Evolutionary conservation across 2,329 filamentous ascomycete species (phyloP), one percentile per base, ranked within the genome.

Genomic region (Colletotrichum trifolii): DNA sequence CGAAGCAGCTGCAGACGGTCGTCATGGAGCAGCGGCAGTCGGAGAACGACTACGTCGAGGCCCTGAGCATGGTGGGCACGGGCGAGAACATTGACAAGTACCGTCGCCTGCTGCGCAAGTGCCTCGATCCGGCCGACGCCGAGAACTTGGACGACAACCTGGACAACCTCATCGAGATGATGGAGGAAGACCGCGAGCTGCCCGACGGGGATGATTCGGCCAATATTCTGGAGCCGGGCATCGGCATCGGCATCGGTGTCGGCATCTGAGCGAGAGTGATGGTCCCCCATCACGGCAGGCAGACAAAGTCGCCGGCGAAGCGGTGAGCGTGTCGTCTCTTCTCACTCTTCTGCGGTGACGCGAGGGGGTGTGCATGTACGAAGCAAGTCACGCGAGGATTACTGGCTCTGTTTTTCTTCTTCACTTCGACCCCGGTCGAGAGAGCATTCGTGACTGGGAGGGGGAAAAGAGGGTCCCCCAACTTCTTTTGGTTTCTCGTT

Each of bases 71-170:
- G 67, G 89, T 91, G 10, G 91, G 91, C 46, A 88, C 90, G 42
- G 88, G 89, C 40, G 90, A 92, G 75, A 89, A 89, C 73, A 91
- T 91, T 69, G 89, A 89, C 70, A 88, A 89, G 74, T 95, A 94
- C 75, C 85, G 90, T 67, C 85, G 85, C 60, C 82, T 94, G 36
- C 86, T 93, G 38, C 87, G 86, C 64, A 85, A 86, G 65, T 92
- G 91, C 64, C 80, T 94, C 35, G 89, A 89, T 34, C 83, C 89
- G 13, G 83, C 87, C 69, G 89, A 91, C 54, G 83, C 83, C 62
- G 89, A 91, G 69, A 89, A 87, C 68, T 83, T 93, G 40, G 91
- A 93, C 74, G 81, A 83, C 48, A 89, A 87, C 71, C 76, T 89
- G 54, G 85, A 88, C 72, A 85, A 82, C 64, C 77, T 89, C 67